Evolutionary conservation across 2,329 filamentous ascomycete species (phyloP).

Genomic region (Coleophoma crateriformis): DNA sequence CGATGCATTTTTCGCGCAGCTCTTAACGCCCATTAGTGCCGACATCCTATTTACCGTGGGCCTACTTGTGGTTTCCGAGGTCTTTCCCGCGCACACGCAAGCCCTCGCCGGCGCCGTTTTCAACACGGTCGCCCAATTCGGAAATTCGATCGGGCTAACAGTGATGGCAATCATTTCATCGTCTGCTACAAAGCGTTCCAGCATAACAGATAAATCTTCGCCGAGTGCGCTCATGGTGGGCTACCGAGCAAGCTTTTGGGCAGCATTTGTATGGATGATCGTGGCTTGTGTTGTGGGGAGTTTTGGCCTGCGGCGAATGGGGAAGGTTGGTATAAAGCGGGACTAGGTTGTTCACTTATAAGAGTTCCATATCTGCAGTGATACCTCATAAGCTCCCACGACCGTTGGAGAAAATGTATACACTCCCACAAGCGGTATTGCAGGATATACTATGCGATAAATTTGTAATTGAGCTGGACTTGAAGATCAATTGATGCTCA

Average conservation of each 20-base stretch:
- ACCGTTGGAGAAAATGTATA: no score
- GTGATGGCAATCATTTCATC: slow-evolving; percentile 41
- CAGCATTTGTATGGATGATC: slow-evolving; percentile 39
- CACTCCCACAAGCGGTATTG: no score
- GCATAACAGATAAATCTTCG: slow-evolving; percentile 16
- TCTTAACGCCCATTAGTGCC: slow-evolving; percentile 34
- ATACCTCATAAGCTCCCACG: no score
- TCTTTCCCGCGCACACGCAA: slow-evolving; percentile 48
- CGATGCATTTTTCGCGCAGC: slow-evolving; percentile 33
- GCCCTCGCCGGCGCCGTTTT: slow-evolving; percentile 56
- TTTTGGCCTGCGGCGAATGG: slow-evolving; percentile 38
- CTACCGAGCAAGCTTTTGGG: slow-evolving; percentile 47
- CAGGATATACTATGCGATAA: no score
- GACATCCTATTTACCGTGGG: slow-evolving; percentile 51
- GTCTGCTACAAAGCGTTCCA: slow-evolving; percentile 34
- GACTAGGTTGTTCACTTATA: slow-evolving; percentile 18
- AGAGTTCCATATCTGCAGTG: no score
- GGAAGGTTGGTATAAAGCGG: slow-evolving; percentile 44
- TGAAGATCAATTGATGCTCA: no score
- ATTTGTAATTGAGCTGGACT: no score
- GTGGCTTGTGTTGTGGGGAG: slow-evolving; percentile 31
- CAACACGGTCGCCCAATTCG: slow-evolving; percentile 51
- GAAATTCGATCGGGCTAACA: slow-evolving; percentile 44
- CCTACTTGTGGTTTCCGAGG: slow-evolving; percentile 45
- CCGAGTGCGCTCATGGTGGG: slow-evolving; percentile 39